Conservation (phyloP, 1,284 basidiomycete genomes). For the Tetrapyrgos nigripes region DNA sequence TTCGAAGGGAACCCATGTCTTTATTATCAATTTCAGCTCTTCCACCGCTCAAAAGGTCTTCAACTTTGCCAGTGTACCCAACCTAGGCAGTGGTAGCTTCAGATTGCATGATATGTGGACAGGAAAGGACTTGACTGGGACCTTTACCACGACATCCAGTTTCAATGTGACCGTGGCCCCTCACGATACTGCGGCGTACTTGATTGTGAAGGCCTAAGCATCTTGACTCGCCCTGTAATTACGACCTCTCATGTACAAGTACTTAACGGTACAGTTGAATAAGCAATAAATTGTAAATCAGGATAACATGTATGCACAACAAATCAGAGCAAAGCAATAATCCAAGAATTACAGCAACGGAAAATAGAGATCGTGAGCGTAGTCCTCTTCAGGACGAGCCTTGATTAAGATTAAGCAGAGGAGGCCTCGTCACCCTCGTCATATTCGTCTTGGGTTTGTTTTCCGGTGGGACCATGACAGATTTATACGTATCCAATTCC, state of each 20-base stretch:
- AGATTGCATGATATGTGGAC: conserved; percentile 64
- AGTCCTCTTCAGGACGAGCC: conserved; percentile 39
- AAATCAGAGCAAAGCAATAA: conserved; percentile 1
- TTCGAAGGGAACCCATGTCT: conserved; percentile 56
- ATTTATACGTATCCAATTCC: conserved; percentile 76
- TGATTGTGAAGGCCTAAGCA: conserved; percentile 34
- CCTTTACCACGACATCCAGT: conserved; percentile 37
- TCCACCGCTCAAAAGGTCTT: conserved; percentile 50
- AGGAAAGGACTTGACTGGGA: conserved; percentile 49
- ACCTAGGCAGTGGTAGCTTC: conserved; percentile 44
- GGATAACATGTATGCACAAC: conserved; percentile 13
- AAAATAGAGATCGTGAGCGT: no score
- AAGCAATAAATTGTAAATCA: neutral
- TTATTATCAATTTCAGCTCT: conserved; percentile 55
- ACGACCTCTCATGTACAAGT: neutral
- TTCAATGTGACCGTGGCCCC: conserved; percentile 49
- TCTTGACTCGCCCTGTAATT: neutral
- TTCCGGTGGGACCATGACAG: conserved; percentile 61
- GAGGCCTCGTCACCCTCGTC: conserved; percentile 64
- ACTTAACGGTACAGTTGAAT: neutral
- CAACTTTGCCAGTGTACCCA: conserved; percentile 51
- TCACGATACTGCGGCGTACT: conserved; percentile 58
- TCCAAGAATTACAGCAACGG: neutral
- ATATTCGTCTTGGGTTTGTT: conserved; percentile 67
- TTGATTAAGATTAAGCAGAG: conserved; percentile 54